phyloP scores from a whole-genome alignment of 768 basidiomycete species.

The Chalciporus sphaerocephalus region DNA sequence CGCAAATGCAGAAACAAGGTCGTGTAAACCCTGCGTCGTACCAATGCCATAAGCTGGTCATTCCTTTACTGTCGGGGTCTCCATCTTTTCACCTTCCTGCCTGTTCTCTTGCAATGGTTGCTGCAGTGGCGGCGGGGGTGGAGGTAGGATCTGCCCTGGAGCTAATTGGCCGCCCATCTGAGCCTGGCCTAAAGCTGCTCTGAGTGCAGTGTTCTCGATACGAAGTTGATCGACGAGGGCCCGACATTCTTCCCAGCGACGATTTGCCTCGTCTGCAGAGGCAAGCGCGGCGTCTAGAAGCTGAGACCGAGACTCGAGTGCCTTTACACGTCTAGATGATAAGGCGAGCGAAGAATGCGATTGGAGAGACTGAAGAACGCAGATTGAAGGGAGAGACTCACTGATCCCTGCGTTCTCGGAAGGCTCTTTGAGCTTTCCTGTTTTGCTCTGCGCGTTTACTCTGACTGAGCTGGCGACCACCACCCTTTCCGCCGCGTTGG shows the following conservation, averaged over 20 bases:
- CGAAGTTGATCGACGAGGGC: slow-evolving; percentile 83
- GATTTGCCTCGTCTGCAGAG: slow-evolving; percentile 82
- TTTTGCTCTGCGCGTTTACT: slow-evolving; percentile 94
- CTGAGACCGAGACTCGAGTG: slow-evolving; percentile 80
- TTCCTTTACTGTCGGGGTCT: slow-evolving; percentile 24
- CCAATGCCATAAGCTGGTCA: slow-evolving; percentile 5
- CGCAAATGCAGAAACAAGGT: not conserved
- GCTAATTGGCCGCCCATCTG: slow-evolving; percentile 33
- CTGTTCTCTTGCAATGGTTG: slow-evolving; percentile 20
- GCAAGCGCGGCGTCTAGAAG: slow-evolving; percentile 82
- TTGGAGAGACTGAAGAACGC: not conserved
- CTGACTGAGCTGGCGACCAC: slow-evolving; percentile 61
- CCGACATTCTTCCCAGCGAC: slow-evolving; percentile 89
- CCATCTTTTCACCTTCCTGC: slow-evolving; percentile 27
- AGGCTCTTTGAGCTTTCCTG: slow-evolving; percentile 88
- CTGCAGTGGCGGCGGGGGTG: slow-evolving; percentile 19
- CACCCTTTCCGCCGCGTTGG: slow-evolving; percentile 10
- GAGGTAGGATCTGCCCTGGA: slow-evolving; percentile 25
- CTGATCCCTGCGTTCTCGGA: slow-evolving; percentile 87
- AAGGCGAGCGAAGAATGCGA: slow-evolving; percentile 11
- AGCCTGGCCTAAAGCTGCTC: slow-evolving; percentile 57
- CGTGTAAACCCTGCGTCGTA: not conserved
- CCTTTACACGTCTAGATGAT: slow-evolving; percentile 69
- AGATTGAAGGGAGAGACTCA: slow-evolving; percentile 34
- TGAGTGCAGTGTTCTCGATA: slow-evolving; percentile 74